Percentiles rank a stretch among this genome's conserved stretches.
Evolutionary conservation across 2,329 filamentous ascomycete species (phyloP).

Genomic region (Curvularia lunata): DNA sequence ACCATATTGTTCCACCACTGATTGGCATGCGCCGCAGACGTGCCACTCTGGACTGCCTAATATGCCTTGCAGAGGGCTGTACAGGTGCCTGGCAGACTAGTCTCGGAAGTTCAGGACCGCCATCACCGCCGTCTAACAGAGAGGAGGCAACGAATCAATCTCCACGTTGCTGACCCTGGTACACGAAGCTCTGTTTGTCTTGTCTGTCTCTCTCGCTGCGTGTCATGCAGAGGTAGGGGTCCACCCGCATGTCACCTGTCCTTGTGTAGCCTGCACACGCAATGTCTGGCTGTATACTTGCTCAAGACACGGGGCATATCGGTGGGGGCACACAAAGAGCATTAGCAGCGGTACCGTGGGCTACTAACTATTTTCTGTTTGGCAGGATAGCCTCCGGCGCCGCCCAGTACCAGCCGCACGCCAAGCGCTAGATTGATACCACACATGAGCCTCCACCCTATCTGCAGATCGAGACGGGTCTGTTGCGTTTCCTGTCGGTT

Average conservation of each 20-base stretch:
- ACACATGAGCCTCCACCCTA: constrained; percentile 31
- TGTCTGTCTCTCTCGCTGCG: constrained; percentile 18
- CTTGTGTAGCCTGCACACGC: constrained; percentile 26
- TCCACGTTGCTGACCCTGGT: constrained; percentile 25
- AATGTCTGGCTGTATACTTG: constrained; percentile 25
- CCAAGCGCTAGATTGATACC: constrained; percentile 41
- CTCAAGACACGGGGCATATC: constrained; percentile 10
- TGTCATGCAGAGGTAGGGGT: constrained; percentile 28
- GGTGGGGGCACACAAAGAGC: constrained; percentile 7
- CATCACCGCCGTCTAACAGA: constrained; percentile 34
- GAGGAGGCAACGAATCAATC: constrained; percentile 35
- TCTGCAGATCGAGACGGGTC: constrained; percentile 30
- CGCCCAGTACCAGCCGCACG: constrained; percentile 39
- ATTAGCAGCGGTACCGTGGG: constrained; percentile 21
- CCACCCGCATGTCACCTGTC: constrained; percentile 32
- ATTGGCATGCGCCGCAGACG: constrained; percentile 13
- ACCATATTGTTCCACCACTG: constrained; percentile 48
- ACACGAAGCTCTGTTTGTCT: constrained; percentile 16
- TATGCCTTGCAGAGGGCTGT: constrained; percentile 21
- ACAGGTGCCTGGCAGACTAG: constrained; percentile 34
- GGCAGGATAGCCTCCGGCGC: constrained; percentile 28
- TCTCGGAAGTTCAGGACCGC: constrained; percentile 43
- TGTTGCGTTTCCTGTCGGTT: constrained; percentile 41
- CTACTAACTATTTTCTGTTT: not conserved
- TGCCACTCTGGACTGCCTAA: constrained; percentile 25